These are phyloP conservation scores for Mycena amicta DNA, from an alignment of 768 basidiomycete genomes.

Conservation along the genomic window DNA sequence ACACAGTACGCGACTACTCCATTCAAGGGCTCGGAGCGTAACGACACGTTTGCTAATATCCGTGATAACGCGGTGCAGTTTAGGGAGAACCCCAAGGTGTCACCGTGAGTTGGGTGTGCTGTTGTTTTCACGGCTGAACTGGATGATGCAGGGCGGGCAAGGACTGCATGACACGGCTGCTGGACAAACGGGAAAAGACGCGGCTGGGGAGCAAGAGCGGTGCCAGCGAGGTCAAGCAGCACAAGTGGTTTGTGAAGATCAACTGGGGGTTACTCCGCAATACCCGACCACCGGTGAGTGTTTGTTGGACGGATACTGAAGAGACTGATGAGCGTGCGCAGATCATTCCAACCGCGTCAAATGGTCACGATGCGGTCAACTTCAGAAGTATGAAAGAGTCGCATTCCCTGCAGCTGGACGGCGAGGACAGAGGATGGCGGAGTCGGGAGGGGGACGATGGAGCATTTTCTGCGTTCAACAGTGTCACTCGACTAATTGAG, in stretches of 20 bases:
- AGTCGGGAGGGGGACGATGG: constrained; percentile 72
- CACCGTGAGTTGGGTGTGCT: constrained; percentile 53
- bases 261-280: constrained; percentile 97
- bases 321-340: constrained; percentile 38
- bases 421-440: constrained; percentile 45
- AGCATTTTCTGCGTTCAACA: constrained; percentile 64
- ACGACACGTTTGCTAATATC: constrained; percentile 96
- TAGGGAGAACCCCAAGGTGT: constrained; percentile 81
- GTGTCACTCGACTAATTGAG: constrained; percentile 59
- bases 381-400: constrained; percentile 92
- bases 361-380: constrained; percentile 82
- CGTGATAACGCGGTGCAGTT: constrained; percentile 84
- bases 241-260: constrained; percentile 96
- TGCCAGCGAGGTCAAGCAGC: constrained; percentile 97
- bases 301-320: constrained; percentile 4
- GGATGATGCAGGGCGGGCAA: constrained; percentile 69
- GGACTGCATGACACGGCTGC: constrained; percentile 80
- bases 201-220: constrained; percentile 91
- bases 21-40: constrained; percentile 94
- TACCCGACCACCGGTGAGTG: constrained; percentile 86
- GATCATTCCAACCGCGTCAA: constrained; percentile 82
- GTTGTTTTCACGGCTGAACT: constrained; percentile 11
- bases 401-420: constrained; percentile 86
- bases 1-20: constrained; percentile 94
- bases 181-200: constrained; percentile 90